Evolutionary conservation across 1,139 yeast species (phyloP).

Genomic region (Suhomyces terraborum): DNA sequence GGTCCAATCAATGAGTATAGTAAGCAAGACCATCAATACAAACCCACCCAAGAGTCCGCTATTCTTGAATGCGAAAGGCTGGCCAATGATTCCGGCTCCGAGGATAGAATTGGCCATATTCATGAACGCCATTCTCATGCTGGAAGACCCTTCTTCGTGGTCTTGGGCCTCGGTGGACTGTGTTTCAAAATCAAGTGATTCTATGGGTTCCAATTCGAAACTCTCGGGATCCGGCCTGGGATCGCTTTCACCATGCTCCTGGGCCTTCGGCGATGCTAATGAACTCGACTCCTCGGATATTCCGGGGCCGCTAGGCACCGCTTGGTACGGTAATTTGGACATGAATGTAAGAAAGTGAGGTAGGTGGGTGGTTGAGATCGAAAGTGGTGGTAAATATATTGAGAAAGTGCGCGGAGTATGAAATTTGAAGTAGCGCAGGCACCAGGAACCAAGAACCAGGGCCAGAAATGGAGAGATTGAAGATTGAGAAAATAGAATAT

Average conservation of each 20-base stretch:
- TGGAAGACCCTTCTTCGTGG: conserved; percentile 35
- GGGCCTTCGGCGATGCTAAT: neutral
- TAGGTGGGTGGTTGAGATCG: too few relatives aligned
- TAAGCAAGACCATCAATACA: conserved; percentile 57
- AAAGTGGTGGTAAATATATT: too few relatives aligned
- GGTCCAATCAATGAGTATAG: conserved; percentile 87
- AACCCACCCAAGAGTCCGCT: conserved; percentile 80
- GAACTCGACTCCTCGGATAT: neutral
- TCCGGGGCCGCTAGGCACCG: conserved; percentile 10
- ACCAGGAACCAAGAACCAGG: too few relatives aligned
- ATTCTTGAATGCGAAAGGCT: conserved; percentile 83
- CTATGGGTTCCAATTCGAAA: conserved; percentile 26
- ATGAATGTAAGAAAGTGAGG: too few relatives aligned
- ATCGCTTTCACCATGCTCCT: neutral
- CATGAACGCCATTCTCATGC: conserved; percentile 87
- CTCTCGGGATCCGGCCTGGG: conserved; percentile 14
- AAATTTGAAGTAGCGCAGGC: too few relatives aligned
- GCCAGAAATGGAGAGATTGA: too few relatives aligned
- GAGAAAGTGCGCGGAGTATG: too few relatives aligned
- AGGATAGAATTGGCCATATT: conserved; percentile 93
- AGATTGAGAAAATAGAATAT: too few relatives aligned
- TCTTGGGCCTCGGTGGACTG: conserved; percentile 9
- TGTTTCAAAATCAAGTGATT: conserved; percentile 18
- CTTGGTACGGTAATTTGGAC: conserved; percentile 9
- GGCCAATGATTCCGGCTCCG: conserved; percentile 95